Base-by-base conservation (phyloP, 108 stramenopile species). In the Stephanodiscus minutulus region DNA sequence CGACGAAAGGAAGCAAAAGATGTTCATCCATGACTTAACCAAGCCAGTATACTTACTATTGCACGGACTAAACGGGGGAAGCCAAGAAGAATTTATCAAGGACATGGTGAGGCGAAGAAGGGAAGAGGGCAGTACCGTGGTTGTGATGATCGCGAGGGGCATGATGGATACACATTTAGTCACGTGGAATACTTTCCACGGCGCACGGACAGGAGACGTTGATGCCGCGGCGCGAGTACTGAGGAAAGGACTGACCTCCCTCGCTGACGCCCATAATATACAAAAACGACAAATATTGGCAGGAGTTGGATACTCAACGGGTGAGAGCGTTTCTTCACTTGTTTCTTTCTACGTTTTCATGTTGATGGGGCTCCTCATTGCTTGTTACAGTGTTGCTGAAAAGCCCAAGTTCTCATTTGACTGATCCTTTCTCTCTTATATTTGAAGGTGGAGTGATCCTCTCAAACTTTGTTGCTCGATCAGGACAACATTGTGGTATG, bases 11-110 rank as follows among this genome's bases (percentile, higher is more conserved):
- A 33, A 33, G 31, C 62, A 24, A 20, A 31, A 18, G n/a, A 52
- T 27, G 0, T 77, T 87, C 12, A 75, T 83, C 0, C 86, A 88
- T 28, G 66, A 91, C 52, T 27, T 54, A 0, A 59, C 61, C 13
- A 83, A 88, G 53, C 95, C 95, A 12, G 74, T 96, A 9, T 95
- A 93, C 78, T 31, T 97, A 2, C 74, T 97, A 4, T 73, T 97
- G 37, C 97, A 97, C 83, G 97, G 97, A 7, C 81, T 97, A 29
- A 94, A 93, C 61, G 96, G 97, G 21, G 95, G 95, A 0, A 82
- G 77, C 24, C 66, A 79, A 5, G 95, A 97, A 80, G 89, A 88
- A 47, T 97, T 93, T 69, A 83, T 97, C 13, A 72, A 79, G 44
- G 95, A 97, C 46, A 78, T 96, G 21, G 86, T 92, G 6, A 18